phyloP scores from a whole-genome alignment of 2,329 filamentous ascomycete species.

The Paracorniculantispora psalliotae region DNA sequence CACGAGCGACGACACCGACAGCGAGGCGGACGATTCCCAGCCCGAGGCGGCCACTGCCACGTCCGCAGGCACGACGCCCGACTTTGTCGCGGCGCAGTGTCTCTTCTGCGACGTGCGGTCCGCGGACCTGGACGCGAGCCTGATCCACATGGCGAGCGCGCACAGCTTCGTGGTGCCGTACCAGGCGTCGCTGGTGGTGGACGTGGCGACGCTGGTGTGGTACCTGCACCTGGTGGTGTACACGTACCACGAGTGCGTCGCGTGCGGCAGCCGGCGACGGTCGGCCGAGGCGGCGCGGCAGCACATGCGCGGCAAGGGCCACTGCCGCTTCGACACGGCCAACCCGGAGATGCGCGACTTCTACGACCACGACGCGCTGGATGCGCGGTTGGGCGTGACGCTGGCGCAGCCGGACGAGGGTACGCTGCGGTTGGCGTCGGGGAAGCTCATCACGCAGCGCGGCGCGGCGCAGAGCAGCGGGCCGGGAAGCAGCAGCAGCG shows the following conservation, averaged over 20 bases:
- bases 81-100: conserved; percentile 28
- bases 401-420: background rate
- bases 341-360: conserved; percentile 28
- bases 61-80: no score
- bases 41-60: background rate
- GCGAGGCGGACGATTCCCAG: background rate
- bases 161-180: conserved; percentile 43
- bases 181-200: conserved; percentile 33
- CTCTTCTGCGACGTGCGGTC: conserved; percentile 34
- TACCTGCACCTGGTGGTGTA: conserved; percentile 44
- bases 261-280: conserved; percentile 38
- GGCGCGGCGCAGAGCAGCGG: background rate
- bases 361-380: conserved; percentile 26
- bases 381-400: background rate
- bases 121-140: conserved; percentile 27
- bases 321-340: conserved; percentile 36
- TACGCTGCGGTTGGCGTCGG: conserved; percentile 2
- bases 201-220: conserved; percentile 38
- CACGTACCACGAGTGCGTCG: conserved; percentile 42
- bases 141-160: conserved; percentile 41
- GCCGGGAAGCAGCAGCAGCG: background rate
- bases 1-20: background rate
- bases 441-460: conserved; percentile 8
- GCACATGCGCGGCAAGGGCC: conserved; percentile 42
- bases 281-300: conserved; percentile 40